These are phyloP conservation scores for Miamiensis avidus DNA, from an alignment of 169 alveolate species.

Conservation along the genomic window DNA sequence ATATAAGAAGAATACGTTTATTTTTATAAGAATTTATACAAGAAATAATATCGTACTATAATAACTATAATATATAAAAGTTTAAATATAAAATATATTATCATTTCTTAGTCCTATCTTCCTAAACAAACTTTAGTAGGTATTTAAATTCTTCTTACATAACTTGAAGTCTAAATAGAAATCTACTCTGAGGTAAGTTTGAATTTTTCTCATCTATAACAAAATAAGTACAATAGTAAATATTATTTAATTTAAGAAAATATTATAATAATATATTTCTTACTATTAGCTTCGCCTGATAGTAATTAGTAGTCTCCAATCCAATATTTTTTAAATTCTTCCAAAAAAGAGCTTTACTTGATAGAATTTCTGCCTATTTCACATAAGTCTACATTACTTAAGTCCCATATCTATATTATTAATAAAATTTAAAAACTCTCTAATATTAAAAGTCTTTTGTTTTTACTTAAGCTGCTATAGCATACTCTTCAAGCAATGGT, in stretches of 20 bases:
- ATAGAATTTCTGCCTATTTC: slow-evolving; percentile 94
- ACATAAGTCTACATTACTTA: slow-evolving; percentile 87
- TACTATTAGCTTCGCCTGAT: slow-evolving; percentile 1
- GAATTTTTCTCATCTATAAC: slow-evolving; percentile 15
- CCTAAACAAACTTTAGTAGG: too few species aligned
- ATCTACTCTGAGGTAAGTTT: slow-evolving; percentile 36
- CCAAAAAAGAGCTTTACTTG: slow-evolving; percentile 72
- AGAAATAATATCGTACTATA: too few species aligned
- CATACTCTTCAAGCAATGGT: slow-evolving; percentile 93
- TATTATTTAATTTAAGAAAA: slow-evolving; percentile 3
- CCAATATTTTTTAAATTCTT: slow-evolving; percentile 58
- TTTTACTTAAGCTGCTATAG: slow-evolving; percentile 80
- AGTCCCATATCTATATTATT: slow-evolving; percentile 83
- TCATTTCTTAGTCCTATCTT: too few species aligned
- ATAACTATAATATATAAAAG: too few species aligned
- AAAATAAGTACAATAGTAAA: not conserved
- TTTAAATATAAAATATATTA: too few species aligned
- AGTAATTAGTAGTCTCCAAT: slow-evolving; percentile 43
- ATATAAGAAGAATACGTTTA: too few species aligned
- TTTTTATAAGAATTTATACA: too few species aligned
- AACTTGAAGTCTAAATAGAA: slow-evolving; percentile 28
- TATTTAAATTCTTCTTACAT: slow-evolving; percentile 35
- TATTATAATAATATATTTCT: slow-evolving; percentile 4
- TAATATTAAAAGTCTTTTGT: not conserved
- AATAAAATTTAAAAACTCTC: not conserved